phyloP scores from a whole-genome alignment of 495 filamentous ascomycete genomes.

The Penicillium longicatenatum region DNA sequence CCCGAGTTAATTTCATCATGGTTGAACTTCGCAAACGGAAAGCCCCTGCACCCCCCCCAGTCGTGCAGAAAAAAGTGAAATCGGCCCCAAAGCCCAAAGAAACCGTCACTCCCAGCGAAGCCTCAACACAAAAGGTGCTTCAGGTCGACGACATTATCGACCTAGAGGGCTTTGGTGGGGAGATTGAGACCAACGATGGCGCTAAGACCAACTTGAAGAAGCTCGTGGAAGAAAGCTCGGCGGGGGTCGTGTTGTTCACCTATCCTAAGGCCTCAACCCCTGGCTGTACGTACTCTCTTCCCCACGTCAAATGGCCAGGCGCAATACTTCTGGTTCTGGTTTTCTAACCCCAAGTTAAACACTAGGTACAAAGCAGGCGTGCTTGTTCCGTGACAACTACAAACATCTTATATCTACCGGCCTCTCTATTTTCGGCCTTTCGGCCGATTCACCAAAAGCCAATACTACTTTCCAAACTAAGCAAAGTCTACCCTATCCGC shows the following conservation, averaged over 20 bases:
- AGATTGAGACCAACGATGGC: constrained; percentile 83
- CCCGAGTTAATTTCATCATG: constrained; percentile 31
- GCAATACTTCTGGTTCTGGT: not conserved
- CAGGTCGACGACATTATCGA: constrained; percentile 57
- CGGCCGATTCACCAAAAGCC: constrained; percentile 79
- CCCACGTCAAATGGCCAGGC: not conserved
- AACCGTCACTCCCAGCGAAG: constrained; percentile 47
- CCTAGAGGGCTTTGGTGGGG: constrained; percentile 76
- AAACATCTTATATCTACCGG: constrained; percentile 75
- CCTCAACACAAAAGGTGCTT: constrained; percentile 26
- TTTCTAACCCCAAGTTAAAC: not conserved
- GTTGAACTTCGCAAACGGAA: constrained; percentile 78
- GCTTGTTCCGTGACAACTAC: constrained; percentile 86
- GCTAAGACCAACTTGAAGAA: constrained; percentile 71
- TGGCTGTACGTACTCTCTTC: constrained; percentile 71
- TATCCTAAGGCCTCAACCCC: constrained; percentile 95
- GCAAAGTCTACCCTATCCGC: constrained; percentile 82
- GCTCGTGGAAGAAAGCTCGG: constrained; percentile 79
- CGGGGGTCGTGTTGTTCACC: constrained; percentile 88
- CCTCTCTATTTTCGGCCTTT: constrained; percentile 84
- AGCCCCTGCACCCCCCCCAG: constrained; percentile 55
- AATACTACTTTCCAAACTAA: constrained; percentile 91
- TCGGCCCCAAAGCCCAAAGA: constrained; percentile 1
- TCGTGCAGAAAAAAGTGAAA: constrained; percentile 53
- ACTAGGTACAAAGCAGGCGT: constrained; percentile 87